Percentiles rank a stretch among this genome's conserved stretches.
phyloP scores from a whole-genome alignment of 2,329 filamentous ascomycete species.

The Fulvia fulva region DNA sequence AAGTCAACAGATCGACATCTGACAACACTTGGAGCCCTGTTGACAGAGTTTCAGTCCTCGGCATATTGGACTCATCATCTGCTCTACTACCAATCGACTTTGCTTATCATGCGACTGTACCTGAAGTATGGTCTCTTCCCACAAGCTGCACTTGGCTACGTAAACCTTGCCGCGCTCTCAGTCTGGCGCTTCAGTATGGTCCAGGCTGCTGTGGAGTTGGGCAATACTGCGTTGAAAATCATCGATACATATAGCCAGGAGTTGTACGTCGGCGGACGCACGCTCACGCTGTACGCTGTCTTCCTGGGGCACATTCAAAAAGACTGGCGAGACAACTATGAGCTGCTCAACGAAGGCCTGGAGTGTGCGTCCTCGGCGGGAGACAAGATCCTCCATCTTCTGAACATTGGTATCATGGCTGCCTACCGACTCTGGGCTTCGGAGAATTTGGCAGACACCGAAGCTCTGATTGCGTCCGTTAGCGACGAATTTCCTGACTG shows the following conservation, averaged over 20 bases:
- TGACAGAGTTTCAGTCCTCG: slow-evolving; percentile 46
- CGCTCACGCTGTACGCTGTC: slow-evolving; percentile 64
- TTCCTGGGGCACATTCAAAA: slow-evolving; percentile 68
- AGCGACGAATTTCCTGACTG: slow-evolving; percentile 71
- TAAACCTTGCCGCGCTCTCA: slow-evolving; percentile 65
- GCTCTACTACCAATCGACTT: slow-evolving; percentile 66
- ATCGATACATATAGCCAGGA: slow-evolving; percentile 60
- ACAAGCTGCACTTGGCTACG: slow-evolving; percentile 64
- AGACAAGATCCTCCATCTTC: slow-evolving; percentile 66
- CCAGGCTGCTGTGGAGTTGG: slow-evolving; percentile 62
- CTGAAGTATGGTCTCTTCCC: slow-evolving; percentile 62
- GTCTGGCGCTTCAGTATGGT: slow-evolving; percentile 68
- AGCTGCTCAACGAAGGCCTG: slow-evolving; percentile 61
- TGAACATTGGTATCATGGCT: slow-evolving; percentile 66
- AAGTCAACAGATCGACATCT: slow-evolving; percentile 52
- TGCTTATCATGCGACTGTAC: slow-evolving; percentile 65
- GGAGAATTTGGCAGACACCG: slow-evolving; percentile 65
- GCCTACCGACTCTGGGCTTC: slow-evolving; percentile 66
- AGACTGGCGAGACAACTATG: slow-evolving; percentile 56
- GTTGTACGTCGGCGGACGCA: slow-evolving; percentile 62
- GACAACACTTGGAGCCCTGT: slow-evolving; percentile 63
- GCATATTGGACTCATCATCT: slow-evolving; percentile 68
- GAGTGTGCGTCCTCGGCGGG: slow-evolving; percentile 64
- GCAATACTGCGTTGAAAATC: slow-evolving; percentile 59
- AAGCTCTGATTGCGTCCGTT: slow-evolving; percentile 66